These are phyloP conservation scores for Macaranga tanarius DNA, from an alignment of 441 rosid species.

Conservation along the genomic window DNA sequence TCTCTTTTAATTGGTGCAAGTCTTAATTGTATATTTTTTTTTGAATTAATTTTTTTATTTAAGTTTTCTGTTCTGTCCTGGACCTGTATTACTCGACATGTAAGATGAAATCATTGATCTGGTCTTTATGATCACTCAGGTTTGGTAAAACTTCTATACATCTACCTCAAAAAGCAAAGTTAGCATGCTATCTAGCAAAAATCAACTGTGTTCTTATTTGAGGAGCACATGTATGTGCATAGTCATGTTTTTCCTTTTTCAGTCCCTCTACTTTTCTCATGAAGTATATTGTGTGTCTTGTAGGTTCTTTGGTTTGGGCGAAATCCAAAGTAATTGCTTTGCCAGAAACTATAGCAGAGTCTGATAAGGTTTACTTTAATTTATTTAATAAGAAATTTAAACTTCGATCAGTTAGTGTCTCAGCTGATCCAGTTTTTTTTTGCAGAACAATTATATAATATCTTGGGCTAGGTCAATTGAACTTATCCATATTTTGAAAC, in stretches of 20 bases:
- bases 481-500: slow-evolving; percentile 22
- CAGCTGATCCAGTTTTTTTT: not conserved
- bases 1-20: no score
- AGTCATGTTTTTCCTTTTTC: slow-evolving; percentile 5
- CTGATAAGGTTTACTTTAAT: slow-evolving; percentile 53
- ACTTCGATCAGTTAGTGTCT: not conserved
- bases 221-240: no score
- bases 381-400: not conserved
- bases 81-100: no score
- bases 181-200: not conserved
- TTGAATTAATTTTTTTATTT: no score
- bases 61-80: no score
- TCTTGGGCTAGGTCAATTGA: slow-evolving; percentile 1
- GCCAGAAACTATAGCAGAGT: slow-evolving; percentile 49
- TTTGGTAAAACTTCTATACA: not conserved
- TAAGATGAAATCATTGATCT: not conserved
- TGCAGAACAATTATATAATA: not conserved
- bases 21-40: no score
- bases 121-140: not conserved
- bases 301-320: slow-evolving; percentile 81
- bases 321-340: slow-evolving; percentile 54
- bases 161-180: no score
- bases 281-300: slow-evolving; percentile 13
- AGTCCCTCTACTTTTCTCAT: slow-evolving; percentile 3
- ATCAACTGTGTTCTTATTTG: not conserved